Percentiles rank a stretch among this genome's conserved stretches.
These are phyloP conservation scores for Ustilago xerochloae DNA, from an alignment of 1,284 basidiomycete genomes.

Conservation along the genomic window DNA sequence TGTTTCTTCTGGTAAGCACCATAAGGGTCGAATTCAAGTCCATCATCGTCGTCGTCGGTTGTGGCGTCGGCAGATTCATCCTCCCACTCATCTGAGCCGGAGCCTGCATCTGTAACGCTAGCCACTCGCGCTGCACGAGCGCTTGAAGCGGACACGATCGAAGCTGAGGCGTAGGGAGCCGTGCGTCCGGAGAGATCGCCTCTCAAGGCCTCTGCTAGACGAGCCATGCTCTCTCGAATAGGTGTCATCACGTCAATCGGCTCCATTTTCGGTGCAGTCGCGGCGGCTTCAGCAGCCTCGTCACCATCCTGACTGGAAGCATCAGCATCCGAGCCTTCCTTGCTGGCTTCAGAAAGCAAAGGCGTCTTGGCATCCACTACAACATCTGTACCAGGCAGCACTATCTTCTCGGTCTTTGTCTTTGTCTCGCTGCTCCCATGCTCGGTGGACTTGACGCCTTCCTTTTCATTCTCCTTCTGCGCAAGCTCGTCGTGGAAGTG, in stretches of 20 bases:
- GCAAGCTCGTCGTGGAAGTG: conserved; percentile 50
- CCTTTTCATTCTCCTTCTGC: conserved; percentile 27
- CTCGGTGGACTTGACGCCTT: conserved; percentile 37
- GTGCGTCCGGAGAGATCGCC: conserved; percentile 20
- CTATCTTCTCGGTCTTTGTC: conserved; percentile 23
- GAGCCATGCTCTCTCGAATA: conserved; percentile 52
- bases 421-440: conserved; percentile 11
- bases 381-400: conserved; percentile 35
- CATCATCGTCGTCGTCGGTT: conserved; percentile 38
- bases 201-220: conserved; percentile 43
- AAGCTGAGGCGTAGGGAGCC: not conserved
- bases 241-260: conserved; percentile 59
- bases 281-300: not conserved
- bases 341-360: conserved; percentile 13
- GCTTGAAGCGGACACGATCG: not conserved
- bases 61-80: conserved; percentile 31
- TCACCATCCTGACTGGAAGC: conserved; percentile 4
- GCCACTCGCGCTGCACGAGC: conserved; percentile 7
- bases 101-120: conserved; percentile 45
- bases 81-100: conserved; percentile 45
- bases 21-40: conserved; percentile 58
- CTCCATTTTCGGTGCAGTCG: conserved; percentile 24
- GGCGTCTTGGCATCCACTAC: conserved; percentile 41
- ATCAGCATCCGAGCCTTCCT: conserved; percentile 11
- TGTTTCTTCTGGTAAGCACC: conserved; percentile 46